Base-by-base conservation (phyloP, 2,329 filamentous ascomycete species). In the Venturiaceae sp. region DNA sequence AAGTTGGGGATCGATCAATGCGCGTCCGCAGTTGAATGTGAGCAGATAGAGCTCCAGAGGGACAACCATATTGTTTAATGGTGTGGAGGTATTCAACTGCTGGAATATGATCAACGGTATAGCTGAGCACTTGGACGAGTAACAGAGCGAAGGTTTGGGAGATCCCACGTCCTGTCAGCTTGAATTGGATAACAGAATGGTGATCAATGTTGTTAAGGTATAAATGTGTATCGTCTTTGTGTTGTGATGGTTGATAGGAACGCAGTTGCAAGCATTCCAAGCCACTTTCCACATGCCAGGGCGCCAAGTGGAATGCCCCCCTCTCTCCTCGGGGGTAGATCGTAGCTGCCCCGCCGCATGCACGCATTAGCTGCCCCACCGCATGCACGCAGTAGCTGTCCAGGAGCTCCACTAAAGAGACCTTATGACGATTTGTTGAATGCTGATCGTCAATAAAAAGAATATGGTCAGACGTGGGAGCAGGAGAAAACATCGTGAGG, bases 1-100 rank as follows among this genome's bases (percentile, higher is more conserved):
- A 55, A 83, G 77, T 37, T 84, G 76, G 23, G 84, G 77, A 64
- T 92, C 80, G 66, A 96, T 83, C 8, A 84, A 73, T 57, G 79
- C 79, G 64, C 89, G 88, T 33, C 82, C 92, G 67, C 90, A 95
- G 70, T 97, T 97, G 77, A 94, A 96, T 11, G 92, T 95, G 57
- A 96, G 73, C 62, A 95, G 80, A 66, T 95, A 86, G 58, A 91
- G 74, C 66, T 86, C 83, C 58, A 95, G 77, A 61, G 78, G 61
- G 11, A 66, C 61, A 28, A 33, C 19, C 39, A 57, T 57, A 14
- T 36, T 37, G 34, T 5, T 11, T 28, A 32, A 32, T 13, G 36
- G 52, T 23, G 7, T 23, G 46, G 68, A 13, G 46, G 19, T 46
- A 56, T 19, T n/a, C 46, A 11, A 9, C 23, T 39, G 11, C 28